Evolutionary conservation across 2,329 filamentous ascomycete genomes (phyloP), one percentile per base, ranked within the genome.

Genomic region (Cordyceps farinosa): DNA sequence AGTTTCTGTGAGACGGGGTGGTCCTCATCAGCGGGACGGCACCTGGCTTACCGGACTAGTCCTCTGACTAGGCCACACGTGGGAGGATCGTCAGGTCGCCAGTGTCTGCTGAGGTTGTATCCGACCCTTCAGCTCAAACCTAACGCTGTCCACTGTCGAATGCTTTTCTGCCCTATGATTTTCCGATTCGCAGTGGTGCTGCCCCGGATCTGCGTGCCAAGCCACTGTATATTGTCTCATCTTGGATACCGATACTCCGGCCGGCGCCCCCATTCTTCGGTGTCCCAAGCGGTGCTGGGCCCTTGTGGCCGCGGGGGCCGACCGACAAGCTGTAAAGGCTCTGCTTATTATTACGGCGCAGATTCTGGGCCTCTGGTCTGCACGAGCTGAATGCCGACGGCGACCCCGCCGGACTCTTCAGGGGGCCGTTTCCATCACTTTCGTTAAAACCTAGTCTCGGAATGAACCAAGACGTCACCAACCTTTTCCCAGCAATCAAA

Each of bases 31-130:
- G 56, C 34, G 27, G 45, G 45, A 58, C 32, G 44, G 55, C 55
- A 58, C 42, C 32, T 58, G 55, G 42, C 22, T 15, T 15, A 27
- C 56, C 56, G 42, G 10, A 27, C 44, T 50, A 60, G 56, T 51
- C 47, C 45, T 50, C 45, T 50, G 27, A 60, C 56, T 51, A 51
- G 27, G 27, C 56, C 45, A 42, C 56, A 60, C 56, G 56, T 60
- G 56, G 56, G 34, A 47, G 10, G 56, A 60, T 60, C 47, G 45
- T 60, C 56, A 60, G 56, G 56, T 51, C 45, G 17, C n/a, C 47
- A 60, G 32, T 38, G 45, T 44, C 47, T 60, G 27, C 27, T 60
- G 47, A 44, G 56, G 34, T 15, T 51, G 56, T 42, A 50, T 50
- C 42, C 34, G 9, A 17, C 32, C 27, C n/a, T 59, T 59, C 56